These are phyloP conservation scores for Ulmus americana DNA, from an alignment of 331 rosid genomes.

Conservation along the genomic window DNA sequence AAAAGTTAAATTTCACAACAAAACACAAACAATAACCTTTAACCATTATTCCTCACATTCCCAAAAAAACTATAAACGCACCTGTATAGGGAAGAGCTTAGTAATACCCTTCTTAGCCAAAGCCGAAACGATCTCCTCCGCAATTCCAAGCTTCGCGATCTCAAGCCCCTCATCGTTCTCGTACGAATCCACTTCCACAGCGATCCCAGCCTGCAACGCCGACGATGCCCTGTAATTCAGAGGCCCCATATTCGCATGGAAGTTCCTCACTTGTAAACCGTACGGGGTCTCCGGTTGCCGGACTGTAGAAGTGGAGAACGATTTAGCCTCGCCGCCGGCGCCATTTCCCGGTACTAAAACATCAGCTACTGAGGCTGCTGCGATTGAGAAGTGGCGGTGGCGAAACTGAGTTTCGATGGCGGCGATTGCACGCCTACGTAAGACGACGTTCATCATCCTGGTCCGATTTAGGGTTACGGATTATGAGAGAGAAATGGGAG, in stretches of 20 bases:
- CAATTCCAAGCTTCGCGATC: slow-evolving; percentile 65
- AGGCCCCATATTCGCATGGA: slow-evolving; percentile 46
- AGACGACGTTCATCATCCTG: slow-evolving; percentile 41
- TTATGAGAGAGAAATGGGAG: slow-evolving; percentile 5
- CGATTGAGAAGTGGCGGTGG: slow-evolving; percentile 16
- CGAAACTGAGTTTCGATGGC: slow-evolving; percentile 30
- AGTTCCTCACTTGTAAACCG: slow-evolving; percentile 25
- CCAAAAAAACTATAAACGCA: slow-evolving; percentile 11
- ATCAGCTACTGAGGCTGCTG: slow-evolving; percentile 11
- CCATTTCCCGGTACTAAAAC: slow-evolving; percentile 3
- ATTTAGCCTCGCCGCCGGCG: slow-evolving; percentile 14
- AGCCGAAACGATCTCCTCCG: slow-evolving; percentile 69
- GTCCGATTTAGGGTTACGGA: slow-evolving; percentile 13
- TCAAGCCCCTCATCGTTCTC: slow-evolving; percentile 69
- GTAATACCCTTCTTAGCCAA: slow-evolving; percentile 67
- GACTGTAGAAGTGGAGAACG: slow-evolving; percentile 4
- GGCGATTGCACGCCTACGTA: slow-evolving; percentile 40
- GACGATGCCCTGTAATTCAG: slow-evolving; percentile 49
- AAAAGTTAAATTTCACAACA: background rate
- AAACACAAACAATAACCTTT: background rate
- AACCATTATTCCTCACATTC: background rate
- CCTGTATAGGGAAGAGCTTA: slow-evolving; percentile 95
- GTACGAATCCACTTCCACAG: slow-evolving; percentile 47
- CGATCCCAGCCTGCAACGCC: slow-evolving; percentile 39
- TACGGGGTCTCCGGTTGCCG: slow-evolving; percentile 3